Base-by-base conservation (phyloP, 371 early-diverging fungal species). In the Encephalitozoon hellem region DNA sequence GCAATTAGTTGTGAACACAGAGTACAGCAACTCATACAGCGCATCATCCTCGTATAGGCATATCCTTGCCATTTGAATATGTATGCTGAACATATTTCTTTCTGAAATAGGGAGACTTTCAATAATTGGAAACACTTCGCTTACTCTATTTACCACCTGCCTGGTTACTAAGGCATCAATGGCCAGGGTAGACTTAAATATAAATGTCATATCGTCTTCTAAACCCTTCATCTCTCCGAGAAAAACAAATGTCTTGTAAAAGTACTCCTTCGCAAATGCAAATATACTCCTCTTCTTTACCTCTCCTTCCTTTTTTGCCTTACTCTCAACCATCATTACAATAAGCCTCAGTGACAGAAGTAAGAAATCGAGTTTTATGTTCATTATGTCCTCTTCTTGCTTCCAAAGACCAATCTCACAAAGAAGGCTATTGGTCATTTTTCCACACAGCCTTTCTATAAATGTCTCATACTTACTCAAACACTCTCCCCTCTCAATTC, bases 151-250 rank as follows among this genome's bases (percentile, higher is more conserved):
- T 43, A 38, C 41, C 4, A 55, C 72, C 32, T 41, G 26, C 28
- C 42, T n/a, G 15, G 25, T 41, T 28, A 55, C 55, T 9, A 71
- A 26, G 4, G 55, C 32, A 42, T 63, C 55, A 26, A 71, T 55
- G 2, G 43, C 11, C 23, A 59, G 55, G 2, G 39, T 11, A 8
- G 41, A 25, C 9, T 28, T 71, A 23, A 71, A 71, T 28, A 71
- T 25, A 43, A 41, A 43, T 8, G 45, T 30, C 23, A 71, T 38
- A 23, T 71, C 72, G 4, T 71, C 55, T 34, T 71, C 72, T 2
- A 71, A n/a, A 26, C 25, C 41, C 18, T 54, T 23, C 18, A 43
- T 23, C 55, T 52, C 55, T 9, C 49, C 55, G 15, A 71, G 25
- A 28, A 71, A 21, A 9, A 11, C 42, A 47, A 55, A 55, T 25